Evolutionary conservation across 2,329 filamentous ascomycete species (phyloP), one percentile per base, ranked within the genome.

Genomic region (Talaromyces funiculosus): DNA sequence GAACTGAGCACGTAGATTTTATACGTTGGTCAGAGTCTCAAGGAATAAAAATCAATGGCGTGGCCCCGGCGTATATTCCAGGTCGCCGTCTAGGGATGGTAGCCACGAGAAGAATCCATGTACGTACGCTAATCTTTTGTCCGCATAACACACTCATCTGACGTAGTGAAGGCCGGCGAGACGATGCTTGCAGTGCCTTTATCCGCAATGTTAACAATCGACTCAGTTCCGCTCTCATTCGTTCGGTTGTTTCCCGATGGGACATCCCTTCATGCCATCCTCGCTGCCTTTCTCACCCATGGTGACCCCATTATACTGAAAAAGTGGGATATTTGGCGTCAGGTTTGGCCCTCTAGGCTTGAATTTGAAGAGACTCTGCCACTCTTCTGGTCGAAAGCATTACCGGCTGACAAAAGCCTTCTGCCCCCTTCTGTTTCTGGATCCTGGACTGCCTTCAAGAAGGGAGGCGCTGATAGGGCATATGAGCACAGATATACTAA

Each of bases 21-120:
- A 79, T 87, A 1, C 68, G 80, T 61, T 96, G 91, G 90, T 87
- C 88, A 1, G 71, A 79, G 40, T 73, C 77, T 1, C 81, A 85
- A 61, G 90, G 89, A 14, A 82, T 95, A 26, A 74, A 81, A 35
- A 82, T 91, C 65, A 81, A 87, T 67, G 86, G 86, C 31, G 84
- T 95, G 51, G 78, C 79, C 2, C 86, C 90, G 4, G 81, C 85
- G 38, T 78, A 78, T 42, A 85, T 96, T n/a, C 83, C 86, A 6
- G 88, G 86, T 2, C 82, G 89, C 57, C 91, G 92, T 31, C 82
- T 94, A 56, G 92, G 92, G 53, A 86, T 96, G 60, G 81, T 92
- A 54, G 87, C 90, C 5, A 86, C 84, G 12, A 81, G 82, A 29
- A 76, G 81, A 14, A 81, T 94, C 63, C 77, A 87, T 76, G 89